Conservation (phyloP, 257 asterid genomes). For the Nicotiana tomentosiformis region DNA sequence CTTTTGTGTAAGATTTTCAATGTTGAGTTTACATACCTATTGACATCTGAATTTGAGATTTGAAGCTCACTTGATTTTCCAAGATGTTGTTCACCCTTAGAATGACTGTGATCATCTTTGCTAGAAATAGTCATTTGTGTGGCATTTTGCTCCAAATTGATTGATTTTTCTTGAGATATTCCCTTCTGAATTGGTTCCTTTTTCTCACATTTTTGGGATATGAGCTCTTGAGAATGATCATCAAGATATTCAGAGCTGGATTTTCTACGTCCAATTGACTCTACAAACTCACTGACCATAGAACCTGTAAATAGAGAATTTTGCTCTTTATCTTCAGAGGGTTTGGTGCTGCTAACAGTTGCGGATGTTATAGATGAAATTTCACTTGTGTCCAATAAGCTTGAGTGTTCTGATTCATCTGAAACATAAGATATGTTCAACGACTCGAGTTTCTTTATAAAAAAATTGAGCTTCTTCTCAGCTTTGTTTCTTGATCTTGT, state of each 20-base stretch:
- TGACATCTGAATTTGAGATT: background rate
- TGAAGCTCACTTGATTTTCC: background rate
- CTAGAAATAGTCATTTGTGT: background rate
- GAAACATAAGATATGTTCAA: slow-evolving; percentile 37
- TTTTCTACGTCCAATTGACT: background rate
- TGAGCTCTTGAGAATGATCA: slow-evolving; percentile 13
- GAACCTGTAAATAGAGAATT: background rate
- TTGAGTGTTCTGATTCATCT: slow-evolving; percentile 37
- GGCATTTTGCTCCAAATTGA: background rate
- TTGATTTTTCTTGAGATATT: background rate
- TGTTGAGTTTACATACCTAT: background rate
- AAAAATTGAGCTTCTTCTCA: slow-evolving; percentile 54
- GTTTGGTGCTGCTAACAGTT: background rate
- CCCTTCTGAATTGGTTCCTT: background rate
- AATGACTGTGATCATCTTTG: background rate
- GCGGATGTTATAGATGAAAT: slow-evolving; percentile 43
- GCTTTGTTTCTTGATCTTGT: slow-evolving; percentile 72
- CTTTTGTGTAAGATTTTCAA: background rate
- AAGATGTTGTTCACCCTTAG: background rate
- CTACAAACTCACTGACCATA: background rate
- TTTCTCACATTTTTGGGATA: background rate
- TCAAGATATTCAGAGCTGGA: background rate
- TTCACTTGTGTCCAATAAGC: slow-evolving; percentile 34
- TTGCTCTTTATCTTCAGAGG: background rate
- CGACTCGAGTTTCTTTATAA: slow-evolving; percentile 58